Conservation (phyloP, 257 asterid genomes). For the Euphrasia confusa region DNA sequence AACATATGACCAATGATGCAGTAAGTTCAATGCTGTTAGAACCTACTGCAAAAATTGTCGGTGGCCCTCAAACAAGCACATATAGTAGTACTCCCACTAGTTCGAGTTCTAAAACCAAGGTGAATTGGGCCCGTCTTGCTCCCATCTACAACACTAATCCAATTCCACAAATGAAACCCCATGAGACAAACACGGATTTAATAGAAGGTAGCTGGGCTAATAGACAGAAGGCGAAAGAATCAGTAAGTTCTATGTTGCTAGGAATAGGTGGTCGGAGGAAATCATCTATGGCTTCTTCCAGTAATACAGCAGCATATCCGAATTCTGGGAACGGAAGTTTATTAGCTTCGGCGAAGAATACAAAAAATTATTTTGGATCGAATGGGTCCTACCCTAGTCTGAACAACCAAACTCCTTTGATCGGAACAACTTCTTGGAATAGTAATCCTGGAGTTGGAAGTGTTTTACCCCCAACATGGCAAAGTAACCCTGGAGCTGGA, state of each 20-base stretch:
- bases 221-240: not conserved
- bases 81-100: conserved; percentile 34
- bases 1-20: not conserved
- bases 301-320: conserved; percentile 17
- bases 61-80: conserved; percentile 18
- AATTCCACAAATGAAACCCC: not conserved
- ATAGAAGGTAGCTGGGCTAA: not conserved
- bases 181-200: not conserved
- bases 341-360: conserved; percentile 26
- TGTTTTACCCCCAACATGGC: not conserved
- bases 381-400: not conserved
- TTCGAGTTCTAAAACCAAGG: conserved; percentile 25
- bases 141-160: conserved; percentile 12
- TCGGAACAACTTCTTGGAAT: not conserved
- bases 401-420: not conserved
- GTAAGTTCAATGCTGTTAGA: conserved; percentile 14
- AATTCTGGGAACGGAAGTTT: conserved; percentile 14
- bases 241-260: conserved; percentile 20
- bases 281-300: conserved; percentile 25
- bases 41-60: not conserved
- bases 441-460: conserved; percentile 17
- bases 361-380: conserved; percentile 20
- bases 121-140: conserved; percentile 24
- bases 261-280: conserved; percentile 27
- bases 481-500: conserved; percentile 11